Base-by-base conservation (phyloP, 1,139 yeast species). In the Magnusiomyces fungicola region DNA sequence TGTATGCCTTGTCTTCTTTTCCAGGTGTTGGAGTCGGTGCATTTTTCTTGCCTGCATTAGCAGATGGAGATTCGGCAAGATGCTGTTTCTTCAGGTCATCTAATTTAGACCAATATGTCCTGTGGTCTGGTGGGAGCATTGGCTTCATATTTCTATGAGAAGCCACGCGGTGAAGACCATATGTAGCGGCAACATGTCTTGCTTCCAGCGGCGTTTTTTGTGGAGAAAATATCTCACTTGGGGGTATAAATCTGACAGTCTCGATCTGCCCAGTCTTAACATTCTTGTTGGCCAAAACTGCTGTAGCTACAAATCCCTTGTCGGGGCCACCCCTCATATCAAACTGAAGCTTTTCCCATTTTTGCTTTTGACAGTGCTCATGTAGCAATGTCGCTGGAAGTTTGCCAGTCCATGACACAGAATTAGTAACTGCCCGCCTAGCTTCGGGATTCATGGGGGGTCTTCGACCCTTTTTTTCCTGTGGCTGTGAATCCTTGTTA, bases 381-480 rank as follows among this genome's bases (percentile, higher is more conserved):
- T 87, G 87, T 3, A 92, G 72, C 32, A 92, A 67, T 0, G 95
- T 82, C 2, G 87, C 89, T 0, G 98, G 97, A 12, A 92, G 70
- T 59, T 92, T 92, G 1, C 98, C 98, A 1, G 97, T 89, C 97
- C 97, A 90, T 23, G 84, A 79, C 1, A 79, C 67, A 1, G 81
- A 71, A 1, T 79, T 73, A 0, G 86, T 76, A 0, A 81, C 81
- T 2, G 52, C 44, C 22, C 44, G 43, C n/a, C 54, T 32, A 1
- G 53, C 51, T 23, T 51, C 53, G 3, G 53, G 53, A 34, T 51
- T 51, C 53, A 51, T 51, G n/a, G 49, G 51, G 22, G 48, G 45
- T 32, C 45, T 37, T 22, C 10, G 21, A 23, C 16, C 16, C 38
- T 34, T 34, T 5, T 23, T 23, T 18, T 34, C 19, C 14, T 34